These are phyloP conservation scores for Butyriboletus loyo DNA, from an alignment of 768 basidiomycete genomes.

Conservation along the genomic window DNA sequence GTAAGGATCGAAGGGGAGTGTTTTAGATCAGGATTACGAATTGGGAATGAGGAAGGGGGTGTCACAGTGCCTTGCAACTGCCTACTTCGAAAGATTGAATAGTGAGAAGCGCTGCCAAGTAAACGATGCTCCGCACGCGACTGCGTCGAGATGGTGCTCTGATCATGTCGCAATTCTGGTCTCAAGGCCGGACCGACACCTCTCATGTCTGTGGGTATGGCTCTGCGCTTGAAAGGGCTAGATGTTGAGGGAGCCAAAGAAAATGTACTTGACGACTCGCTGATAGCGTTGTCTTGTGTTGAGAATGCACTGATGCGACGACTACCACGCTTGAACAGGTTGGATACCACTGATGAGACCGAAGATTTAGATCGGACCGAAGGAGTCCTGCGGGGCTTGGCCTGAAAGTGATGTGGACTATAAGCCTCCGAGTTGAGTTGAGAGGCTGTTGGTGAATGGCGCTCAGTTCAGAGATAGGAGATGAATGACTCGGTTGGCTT, in stretches of 20 bases:
- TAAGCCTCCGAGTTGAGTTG: conserved; percentile 21
- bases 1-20: conserved; percentile 33
- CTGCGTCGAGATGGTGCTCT: conserved; percentile 42
- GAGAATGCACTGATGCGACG: conserved; percentile 32
- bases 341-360: conserved; percentile 48
- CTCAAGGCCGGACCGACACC: conserved; percentile 16
- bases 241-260: conserved; percentile 27
- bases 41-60: conserved; percentile 57
- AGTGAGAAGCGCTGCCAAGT: conserved; percentile 29
- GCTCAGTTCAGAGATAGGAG: conserved; percentile 3
- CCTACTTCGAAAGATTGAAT: conserved; percentile 44
- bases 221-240: conserved; percentile 43
- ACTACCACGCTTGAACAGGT: conserved; percentile 49
- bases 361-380: conserved; percentile 55
- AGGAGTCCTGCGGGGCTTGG: conserved; percentile 41
- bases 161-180: conserved; percentile 39
- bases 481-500: neutral
- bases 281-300: conserved; percentile 41
- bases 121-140: conserved; percentile 33
- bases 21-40: conserved; percentile 34
- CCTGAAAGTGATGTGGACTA: conserved; percentile 27
- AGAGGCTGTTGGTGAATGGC: conserved; percentile 11
- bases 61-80: conserved; percentile 41
- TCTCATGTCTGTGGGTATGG: conserved; percentile 41
- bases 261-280: conserved; percentile 44